These are phyloP conservation scores for Paramecium primaurelia DNA, from an alignment of 73 alveolate genomes.

Conservation along the genomic window DNA sequence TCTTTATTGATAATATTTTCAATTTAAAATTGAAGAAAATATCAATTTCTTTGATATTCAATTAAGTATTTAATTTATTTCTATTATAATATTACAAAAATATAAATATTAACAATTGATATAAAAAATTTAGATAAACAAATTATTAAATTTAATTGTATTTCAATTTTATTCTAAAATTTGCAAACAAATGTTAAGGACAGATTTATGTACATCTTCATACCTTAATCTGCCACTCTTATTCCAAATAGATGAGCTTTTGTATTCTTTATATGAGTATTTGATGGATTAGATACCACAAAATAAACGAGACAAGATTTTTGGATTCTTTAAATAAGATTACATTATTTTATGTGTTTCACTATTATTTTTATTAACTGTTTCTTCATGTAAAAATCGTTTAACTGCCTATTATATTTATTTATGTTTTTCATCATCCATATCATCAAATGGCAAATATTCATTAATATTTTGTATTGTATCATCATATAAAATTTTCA, in stretches of 20 bases:
- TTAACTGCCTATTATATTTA: neutral
- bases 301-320: constrained; percentile 31
- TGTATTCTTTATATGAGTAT: constrained; percentile 39
- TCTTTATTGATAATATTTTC: too few species aligned
- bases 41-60: too few species aligned
- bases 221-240: neutral
- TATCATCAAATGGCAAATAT: constrained; percentile 31
- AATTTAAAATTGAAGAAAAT: too few species aligned
- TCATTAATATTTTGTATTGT: neutral
- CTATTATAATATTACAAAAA: neutral
- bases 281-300: constrained; percentile 31
- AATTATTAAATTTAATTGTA: neutral
- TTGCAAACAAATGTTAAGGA: neutral
- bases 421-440: neutral
- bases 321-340: constrained; percentile 15
- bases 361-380: neutral
- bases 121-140: neutral
- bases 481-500: neutral
- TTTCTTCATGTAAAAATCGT: constrained; percentile 39
- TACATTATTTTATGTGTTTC: neutral
- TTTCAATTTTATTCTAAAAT: neutral
- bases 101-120: neutral
- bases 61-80: too few species aligned
- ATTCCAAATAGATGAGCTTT: neutral
- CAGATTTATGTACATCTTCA: constrained; percentile 10